phyloP scores from a whole-genome alignment of 2,329 filamentous ascomycete genomes.

The Clonostachys rosea region DNA sequence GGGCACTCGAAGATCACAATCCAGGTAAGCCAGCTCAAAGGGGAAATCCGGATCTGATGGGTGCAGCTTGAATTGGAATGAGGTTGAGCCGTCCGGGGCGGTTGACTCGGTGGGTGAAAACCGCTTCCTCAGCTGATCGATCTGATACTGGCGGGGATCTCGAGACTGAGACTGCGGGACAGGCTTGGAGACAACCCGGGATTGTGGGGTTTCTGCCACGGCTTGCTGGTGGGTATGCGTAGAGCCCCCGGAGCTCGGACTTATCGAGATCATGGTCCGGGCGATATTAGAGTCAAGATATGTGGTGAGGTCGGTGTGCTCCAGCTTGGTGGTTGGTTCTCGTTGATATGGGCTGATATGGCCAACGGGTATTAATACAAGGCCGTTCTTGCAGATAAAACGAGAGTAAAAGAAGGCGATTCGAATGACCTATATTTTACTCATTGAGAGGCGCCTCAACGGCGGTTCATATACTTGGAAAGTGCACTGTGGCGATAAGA shows the following conservation, averaged over 20 bases:
- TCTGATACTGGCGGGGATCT: slow-evolving; percentile 69
- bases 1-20: slow-evolving; percentile 66
- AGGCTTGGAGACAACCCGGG: slow-evolving; percentile 59
- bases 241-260: slow-evolving; percentile 16
- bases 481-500: no score
- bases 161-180: slow-evolving; percentile 58
- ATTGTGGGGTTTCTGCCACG: slow-evolving; percentile 33
- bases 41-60: slow-evolving; percentile 84
- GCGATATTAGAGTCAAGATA: no score
- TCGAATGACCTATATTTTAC: no score
- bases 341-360: no score
- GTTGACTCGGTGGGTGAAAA: slow-evolving; percentile 47
- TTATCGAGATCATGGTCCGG: slow-evolving; percentile 30
- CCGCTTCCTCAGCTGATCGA: slow-evolving; percentile 66
- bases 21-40: slow-evolving; percentile 65
- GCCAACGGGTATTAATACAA: no score
- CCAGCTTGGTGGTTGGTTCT: neutral
- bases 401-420: no score
- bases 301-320: slow-evolving; percentile 2
- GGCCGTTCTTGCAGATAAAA: no score
- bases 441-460: no score
- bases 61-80: slow-evolving; percentile 58
- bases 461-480: no score
- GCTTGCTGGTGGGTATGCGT: slow-evolving; percentile 35
- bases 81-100: slow-evolving; percentile 41